phyloP scores from a whole-genome alignment of 768 basidiomycete species.

The Lactarius sanguifluus region DNA sequence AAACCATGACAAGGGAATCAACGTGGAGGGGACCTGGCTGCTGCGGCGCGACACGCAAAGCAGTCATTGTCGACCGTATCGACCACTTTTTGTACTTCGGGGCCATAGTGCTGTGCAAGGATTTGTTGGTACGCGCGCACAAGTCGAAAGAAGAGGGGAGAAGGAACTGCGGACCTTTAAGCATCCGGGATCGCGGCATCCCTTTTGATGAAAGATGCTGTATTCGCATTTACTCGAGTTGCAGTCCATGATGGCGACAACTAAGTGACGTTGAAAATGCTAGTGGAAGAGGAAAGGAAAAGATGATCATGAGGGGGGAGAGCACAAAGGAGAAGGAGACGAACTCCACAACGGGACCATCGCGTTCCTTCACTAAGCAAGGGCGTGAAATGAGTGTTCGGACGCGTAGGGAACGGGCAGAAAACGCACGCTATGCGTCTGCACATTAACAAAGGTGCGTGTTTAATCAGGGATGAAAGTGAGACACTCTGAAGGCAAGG shows the following conservation, averaged over 20 bases:
- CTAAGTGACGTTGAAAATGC: constrained; percentile 79
- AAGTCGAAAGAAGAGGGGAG: not conserved
- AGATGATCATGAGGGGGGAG: not conserved
- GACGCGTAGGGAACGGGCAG: constrained; percentile 1
- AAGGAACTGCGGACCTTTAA: constrained; percentile 47
- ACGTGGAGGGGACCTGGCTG: constrained; percentile 34
- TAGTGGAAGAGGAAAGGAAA: constrained; percentile 33
- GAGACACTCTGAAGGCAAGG: constrained; percentile 10
- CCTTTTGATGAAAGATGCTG: constrained; percentile 57
- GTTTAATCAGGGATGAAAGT: not conserved
- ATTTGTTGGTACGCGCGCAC: not conserved
- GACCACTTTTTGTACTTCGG: constrained; percentile 65
- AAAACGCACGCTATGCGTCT: constrained; percentile 68
- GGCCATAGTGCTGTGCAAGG: constrained; percentile 57
- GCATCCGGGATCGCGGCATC: constrained; percentile 56
- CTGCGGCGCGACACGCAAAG: constrained; percentile 65
- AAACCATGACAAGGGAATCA: constrained; percentile 3
- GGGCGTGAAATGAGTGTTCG: constrained; percentile 24
- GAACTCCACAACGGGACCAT: constrained; percentile 70
- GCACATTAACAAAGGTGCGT: constrained; percentile 50
- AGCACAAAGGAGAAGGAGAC: constrained; percentile 19
- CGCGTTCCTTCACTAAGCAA: constrained; percentile 67
- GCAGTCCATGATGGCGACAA: constrained; percentile 76
- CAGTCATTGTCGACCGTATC: constrained; percentile 73
- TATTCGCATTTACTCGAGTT: constrained; percentile 61